Evolutionary conservation across 2,329 filamentous ascomycete genomes (phyloP), one percentile per base, ranked within the genome.

Genomic region (Cercospora nicotianae): DNA sequence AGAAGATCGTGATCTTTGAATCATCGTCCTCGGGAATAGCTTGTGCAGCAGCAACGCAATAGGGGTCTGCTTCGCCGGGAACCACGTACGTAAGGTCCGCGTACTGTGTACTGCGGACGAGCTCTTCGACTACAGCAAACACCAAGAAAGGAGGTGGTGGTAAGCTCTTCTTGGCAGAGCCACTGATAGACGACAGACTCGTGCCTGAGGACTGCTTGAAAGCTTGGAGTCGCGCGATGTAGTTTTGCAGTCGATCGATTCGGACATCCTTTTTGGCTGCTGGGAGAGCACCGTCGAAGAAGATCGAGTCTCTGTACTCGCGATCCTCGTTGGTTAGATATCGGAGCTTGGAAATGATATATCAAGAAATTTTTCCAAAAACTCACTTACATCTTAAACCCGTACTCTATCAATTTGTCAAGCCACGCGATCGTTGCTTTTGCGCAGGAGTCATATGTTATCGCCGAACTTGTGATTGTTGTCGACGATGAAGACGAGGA

Each of bases 201-300:
- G 70, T 65, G 70, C 74, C 67, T 69, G 68, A 77, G 75, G 39
- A 60, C 33, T 65, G 77, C 75, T 67, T 84, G 58, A 86, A 82
- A 2, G 79, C 78, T 45, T 85, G 83, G 23, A 94, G 80, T 23
- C 86, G 83, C 3, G 81, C 79, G 7, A 90, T 86, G 23, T 83
- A 86, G 20, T 82, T 84, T 60, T 87, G 81, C 39, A 91, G 82
- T 36, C 93, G 85, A 9, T 84, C 78, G 61, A 89, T 80, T 4
- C 93, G 86, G 6, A 88, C 87, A 0, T 80, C 77, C 36, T 85
- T 83, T 76, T 97, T 97, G 4, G 83, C 79, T 0, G 77, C 67
- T 0, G 94, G 94, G 0, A 98, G 83, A 65, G 87, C 89, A 13
- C 93, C 93, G 78, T 98, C 94, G 74, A 98, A 97, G 77, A 90